Evolutionary conservation across 2,329 filamentous ascomycete genomes (phyloP).

Genomic region (Thelonectria discophora): DNA sequence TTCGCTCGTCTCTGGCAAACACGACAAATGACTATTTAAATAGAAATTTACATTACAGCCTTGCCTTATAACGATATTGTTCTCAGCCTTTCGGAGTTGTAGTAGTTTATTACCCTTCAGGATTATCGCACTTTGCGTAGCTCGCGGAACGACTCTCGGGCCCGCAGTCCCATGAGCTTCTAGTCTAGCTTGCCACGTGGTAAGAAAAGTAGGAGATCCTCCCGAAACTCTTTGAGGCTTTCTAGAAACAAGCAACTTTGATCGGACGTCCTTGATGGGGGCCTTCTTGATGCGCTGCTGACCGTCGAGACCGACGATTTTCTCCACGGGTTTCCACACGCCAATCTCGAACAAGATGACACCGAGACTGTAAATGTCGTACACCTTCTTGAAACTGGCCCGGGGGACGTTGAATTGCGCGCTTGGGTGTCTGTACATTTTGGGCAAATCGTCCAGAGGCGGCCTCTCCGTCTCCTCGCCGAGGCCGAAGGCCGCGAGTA

Average conservation of each 20-base stretch:
- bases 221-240: conserved; percentile 17
- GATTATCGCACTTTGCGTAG: too few species aligned
- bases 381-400: conserved; percentile 3
- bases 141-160: too few species aligned
- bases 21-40: too few species aligned
- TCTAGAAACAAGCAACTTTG: conserved; percentile 28
- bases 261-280: not conserved
- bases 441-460: not conserved
- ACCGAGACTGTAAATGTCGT: conserved; percentile 8
- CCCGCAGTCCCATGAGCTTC: too few species aligned
- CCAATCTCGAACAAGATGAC: conserved; percentile 6
- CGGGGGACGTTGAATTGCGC: conserved; percentile 6
- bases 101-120: too few species aligned
- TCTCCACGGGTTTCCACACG: conserved; percentile 1
- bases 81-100: too few species aligned
- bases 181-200: too few species aligned
- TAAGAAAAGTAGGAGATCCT: not conserved
- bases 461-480: conserved; percentile 9
- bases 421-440: conserved; percentile 8
- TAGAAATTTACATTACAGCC: too few species aligned
- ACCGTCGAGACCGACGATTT: not conserved
- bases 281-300: not conserved
- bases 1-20: too few species aligned
- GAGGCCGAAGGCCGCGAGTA: conserved; percentile 1
- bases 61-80: too few species aligned